phyloP scores from a whole-genome alignment of 768 basidiomycete genomes.

The Lactifluus echinatus region DNA sequence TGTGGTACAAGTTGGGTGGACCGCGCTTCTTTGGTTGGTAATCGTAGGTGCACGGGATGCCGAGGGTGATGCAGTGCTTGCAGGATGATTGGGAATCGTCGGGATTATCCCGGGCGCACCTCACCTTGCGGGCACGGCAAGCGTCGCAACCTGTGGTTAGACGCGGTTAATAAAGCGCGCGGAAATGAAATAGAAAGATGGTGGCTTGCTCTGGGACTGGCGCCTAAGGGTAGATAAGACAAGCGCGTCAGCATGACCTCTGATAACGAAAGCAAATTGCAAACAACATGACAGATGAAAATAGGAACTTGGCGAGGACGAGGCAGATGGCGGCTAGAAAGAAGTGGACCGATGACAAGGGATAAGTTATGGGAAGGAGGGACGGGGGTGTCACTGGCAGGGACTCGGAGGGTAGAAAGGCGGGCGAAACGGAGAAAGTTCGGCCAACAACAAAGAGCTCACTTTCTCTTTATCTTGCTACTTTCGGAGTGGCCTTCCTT shows the following conservation, averaged over 20 bases:
- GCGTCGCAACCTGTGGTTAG: conserved; percentile 65
- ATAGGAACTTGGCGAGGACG: background rate
- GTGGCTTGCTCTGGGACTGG: conserved; percentile 70
- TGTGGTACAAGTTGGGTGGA: conserved; percentile 77
- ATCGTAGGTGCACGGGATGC: conserved; percentile 81
- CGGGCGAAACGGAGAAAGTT: conserved; percentile 45
- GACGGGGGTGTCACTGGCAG: conserved; percentile 17
- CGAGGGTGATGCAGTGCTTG: conserved; percentile 80
- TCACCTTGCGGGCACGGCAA: conserved; percentile 79
- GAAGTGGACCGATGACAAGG: conserved; percentile 20
- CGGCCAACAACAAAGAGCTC: conserved; percentile 40
- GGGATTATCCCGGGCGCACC: conserved; percentile 71
- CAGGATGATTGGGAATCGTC: conserved; percentile 72
- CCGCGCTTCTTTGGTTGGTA: conserved; percentile 93
- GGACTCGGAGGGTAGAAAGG: conserved; percentile 35
- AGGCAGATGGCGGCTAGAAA: conserved; percentile 1
- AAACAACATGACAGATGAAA: conserved; percentile 31
- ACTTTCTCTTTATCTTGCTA: conserved; percentile 76
- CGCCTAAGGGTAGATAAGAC: conserved; percentile 43
- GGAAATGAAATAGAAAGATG: conserved; percentile 17
- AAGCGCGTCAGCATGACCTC: conserved; percentile 29
- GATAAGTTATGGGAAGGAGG: background rate
- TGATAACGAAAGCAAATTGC: conserved; percentile 23
- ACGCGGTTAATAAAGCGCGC: conserved; percentile 22
- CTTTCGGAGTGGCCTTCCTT: conserved; percentile 55